A percentile compares a stretch with the other conserved stretches of the same genome.
These are phyloP conservation scores for Aspergillus carbonarius DNA, from an alignment of 2,329 filamentous ascomycete genomes.

Conservation along the genomic window DNA sequence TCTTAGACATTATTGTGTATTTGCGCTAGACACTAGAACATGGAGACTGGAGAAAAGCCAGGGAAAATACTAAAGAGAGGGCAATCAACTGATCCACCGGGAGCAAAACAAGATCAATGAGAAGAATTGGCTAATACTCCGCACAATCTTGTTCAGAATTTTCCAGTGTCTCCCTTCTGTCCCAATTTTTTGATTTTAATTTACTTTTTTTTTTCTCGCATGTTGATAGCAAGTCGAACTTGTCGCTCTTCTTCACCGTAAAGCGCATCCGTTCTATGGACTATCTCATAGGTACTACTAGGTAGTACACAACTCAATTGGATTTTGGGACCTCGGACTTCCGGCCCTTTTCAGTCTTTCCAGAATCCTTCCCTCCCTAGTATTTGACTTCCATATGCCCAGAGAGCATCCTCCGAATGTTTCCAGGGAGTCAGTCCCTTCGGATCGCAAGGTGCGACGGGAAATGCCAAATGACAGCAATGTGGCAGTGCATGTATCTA, in stretches of 20 bases:
- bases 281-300: no score
- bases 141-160: neutral
- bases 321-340: neutral
- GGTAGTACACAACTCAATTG: neutral
- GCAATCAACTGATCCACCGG: conserved; percentile 1
- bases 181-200: neutral
- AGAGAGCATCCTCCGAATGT: neutral
- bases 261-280: neutral
- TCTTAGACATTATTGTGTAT: conserved; percentile 1
- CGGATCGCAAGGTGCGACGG: conserved; percentile 10
- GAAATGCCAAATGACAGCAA: conserved; percentile 24
- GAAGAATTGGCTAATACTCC: neutral
- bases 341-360: neutral
- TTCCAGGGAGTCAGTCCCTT: conserved; percentile 15
- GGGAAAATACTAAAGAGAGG: neutral
- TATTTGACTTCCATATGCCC: neutral
- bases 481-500: conserved; percentile 30
- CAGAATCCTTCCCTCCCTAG: neutral
- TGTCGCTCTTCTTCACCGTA: conserved; percentile 2
- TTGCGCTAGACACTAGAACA: neutral
- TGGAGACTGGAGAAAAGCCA: neutral
- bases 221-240: no score
- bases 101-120: conserved; percentile 7
- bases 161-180: neutral
- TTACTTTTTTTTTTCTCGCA: neutral